Base-by-base conservation (phyloP, 1,284 basidiomycete genomes). In the Gomphus bonarii region DNA sequence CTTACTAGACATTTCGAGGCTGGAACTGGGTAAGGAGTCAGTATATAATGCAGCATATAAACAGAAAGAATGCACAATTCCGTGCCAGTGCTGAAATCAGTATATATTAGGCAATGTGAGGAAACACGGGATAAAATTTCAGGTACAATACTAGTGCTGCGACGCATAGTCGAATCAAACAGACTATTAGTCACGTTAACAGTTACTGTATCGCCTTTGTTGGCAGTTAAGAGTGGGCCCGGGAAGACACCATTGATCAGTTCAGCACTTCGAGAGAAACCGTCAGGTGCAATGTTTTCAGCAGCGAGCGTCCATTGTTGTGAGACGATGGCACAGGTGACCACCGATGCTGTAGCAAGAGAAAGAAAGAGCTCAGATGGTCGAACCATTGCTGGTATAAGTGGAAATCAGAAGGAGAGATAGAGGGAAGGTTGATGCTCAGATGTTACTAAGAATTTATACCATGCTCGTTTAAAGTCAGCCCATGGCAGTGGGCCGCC, bases 71-170 rank as follows among this genome's bases (percentile, higher is more conserved):
- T 50, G 35, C 30, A 58, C 57, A 33, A 58, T 52, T 25, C 57
- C 57, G 35, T 58, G 57, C 57, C 57, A 58, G 22, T 58, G 57
- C 57, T 58, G 43, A 12, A 49, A 30, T 7, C 16, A 40, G n/a
- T 8, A 51, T 28, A 9, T 4, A 35, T 44, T 55, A 25, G 53
- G 18, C 14, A 35, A 40, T 40, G 20, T 38, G 50, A 49, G 38
- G 31, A 49, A 22, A 31, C 43, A 11, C 52, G 36, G 42, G 52
- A 20, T 49, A 16, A 35, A 12, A 18, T 25, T 38, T 28, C 3
- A 60, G 62, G 50, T 48, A 66, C 65, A 42, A 67, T 67, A 22
- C 66, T 64, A 8, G 63, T 65, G 38, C 65, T 65, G 9, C 66
- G 58, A 30, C 65, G 63, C 65, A 68, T 66, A 28, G 49, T 57